phyloP scores from a whole-genome alignment of 164 flowering plant species.

The Buxus sempervirens region DNA sequence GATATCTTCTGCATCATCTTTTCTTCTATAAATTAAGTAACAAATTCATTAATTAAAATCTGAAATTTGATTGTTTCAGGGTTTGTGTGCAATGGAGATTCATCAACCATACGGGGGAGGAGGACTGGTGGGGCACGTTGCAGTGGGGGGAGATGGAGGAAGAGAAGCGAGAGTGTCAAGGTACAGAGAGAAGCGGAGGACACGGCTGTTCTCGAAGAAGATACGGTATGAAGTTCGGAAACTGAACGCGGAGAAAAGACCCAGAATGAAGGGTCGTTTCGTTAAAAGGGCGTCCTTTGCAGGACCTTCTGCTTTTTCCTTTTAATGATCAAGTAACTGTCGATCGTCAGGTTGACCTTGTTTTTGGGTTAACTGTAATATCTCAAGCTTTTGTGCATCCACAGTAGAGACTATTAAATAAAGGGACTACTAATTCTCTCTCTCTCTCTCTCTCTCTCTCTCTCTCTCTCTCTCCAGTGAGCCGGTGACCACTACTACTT shows the following conservation, averaged over 20 bases:
- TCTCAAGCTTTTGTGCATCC: no score
- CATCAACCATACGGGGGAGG: slow-evolving; percentile 36
- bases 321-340: slow-evolving; percentile 9
- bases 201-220: slow-evolving; percentile 86
- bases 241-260: slow-evolving; percentile 92
- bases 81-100: slow-evolving; percentile 27
- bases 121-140: slow-evolving; percentile 24
- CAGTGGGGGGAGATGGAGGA: slow-evolving; percentile 47
- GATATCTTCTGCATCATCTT: no score
- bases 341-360: background rate
- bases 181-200: slow-evolving; percentile 83
- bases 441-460: no score
- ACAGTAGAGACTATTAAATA: no score
- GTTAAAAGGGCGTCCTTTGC: slow-evolving; percentile 67
- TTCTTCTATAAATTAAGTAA: no score
- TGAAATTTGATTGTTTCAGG: slow-evolving; percentile 23
- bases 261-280: slow-evolving; percentile 85
- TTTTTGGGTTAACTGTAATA: background rate
- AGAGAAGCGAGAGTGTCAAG: slow-evolving; percentile 89
- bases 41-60: no score
- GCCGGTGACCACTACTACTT: no score
- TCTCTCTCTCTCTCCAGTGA: no score
- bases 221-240: slow-evolving; percentile 91
- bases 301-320: slow-evolving; percentile 33
- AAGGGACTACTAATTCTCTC: no score